Evolutionary conservation across 176 grass and related monocot species (phyloP).

Genomic region (Aegilops bicornis): DNA sequence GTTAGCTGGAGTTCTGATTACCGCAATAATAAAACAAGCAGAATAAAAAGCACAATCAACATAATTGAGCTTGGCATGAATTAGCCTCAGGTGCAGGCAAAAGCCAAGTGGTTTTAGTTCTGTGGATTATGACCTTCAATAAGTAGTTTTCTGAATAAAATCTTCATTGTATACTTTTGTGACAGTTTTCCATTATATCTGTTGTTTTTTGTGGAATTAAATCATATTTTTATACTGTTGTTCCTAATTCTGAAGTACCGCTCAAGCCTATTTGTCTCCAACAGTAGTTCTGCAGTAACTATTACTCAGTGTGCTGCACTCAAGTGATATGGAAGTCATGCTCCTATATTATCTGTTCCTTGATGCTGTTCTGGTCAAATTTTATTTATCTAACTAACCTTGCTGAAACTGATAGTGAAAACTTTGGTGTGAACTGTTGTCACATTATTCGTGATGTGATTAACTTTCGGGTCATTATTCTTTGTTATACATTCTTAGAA

Average conservation of each 20-base stretch:
- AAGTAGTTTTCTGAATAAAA: too few relatives aligned
- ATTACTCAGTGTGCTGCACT: neutral
- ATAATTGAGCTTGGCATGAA: neutral
- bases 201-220: neutral
- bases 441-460: neutral
- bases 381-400: neutral
- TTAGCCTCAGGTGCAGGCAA: neutral
- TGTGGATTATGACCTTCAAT: neutral
- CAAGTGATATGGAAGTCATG: constrained; percentile 8
- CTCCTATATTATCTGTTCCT: constrained; percentile 1
- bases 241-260: constrained; percentile 6
- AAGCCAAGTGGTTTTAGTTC: neutral
- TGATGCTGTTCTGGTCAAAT: neutral
- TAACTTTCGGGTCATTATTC: neutral
- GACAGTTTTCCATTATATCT: neutral
- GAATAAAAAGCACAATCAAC: neutral
- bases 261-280: constrained; percentile 6
- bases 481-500: neutral
- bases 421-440: neutral
- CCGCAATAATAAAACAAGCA: neutral
- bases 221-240: neutral
- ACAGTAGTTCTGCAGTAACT: neutral
- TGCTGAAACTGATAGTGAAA: neutral
- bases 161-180: too few relatives aligned
- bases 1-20: neutral